Evolutionary conservation across 2,329 filamentous ascomycete species (phyloP).

Genomic region (Monosporascus ibericus): DNA sequence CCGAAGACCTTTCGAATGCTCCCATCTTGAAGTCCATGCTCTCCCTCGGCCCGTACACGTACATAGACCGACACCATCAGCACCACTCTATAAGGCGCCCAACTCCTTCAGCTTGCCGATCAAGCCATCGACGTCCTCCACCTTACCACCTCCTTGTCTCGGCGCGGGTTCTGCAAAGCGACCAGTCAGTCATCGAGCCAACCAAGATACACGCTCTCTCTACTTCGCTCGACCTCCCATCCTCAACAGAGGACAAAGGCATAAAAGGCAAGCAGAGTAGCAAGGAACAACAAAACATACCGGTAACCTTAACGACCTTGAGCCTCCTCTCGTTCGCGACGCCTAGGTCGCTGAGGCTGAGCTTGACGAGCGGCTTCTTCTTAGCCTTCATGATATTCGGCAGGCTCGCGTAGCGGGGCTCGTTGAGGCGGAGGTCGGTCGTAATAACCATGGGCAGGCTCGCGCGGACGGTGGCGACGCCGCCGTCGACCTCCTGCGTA

Average conservation of each 20-base stretch:
- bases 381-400: conserved; percentile 99
- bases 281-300: conserved; percentile 42
- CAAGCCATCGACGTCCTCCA: conserved; percentile 94
- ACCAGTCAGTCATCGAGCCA: conserved; percentile 7
- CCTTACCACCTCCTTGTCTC: conserved; percentile 90
- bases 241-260: neutral
- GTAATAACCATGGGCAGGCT: conserved; percentile 91
- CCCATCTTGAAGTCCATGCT: no score
- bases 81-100: conserved; percentile 63
- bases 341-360: conserved; percentile 75
- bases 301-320: conserved; percentile 84
- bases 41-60: neutral
- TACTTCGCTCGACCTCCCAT: neutral
- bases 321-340: conserved; percentile 68
- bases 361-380: conserved; percentile 98
- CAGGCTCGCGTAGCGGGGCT: conserved; percentile 89
- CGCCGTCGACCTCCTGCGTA: conserved; percentile 89
- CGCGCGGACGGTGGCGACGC: conserved; percentile 80
- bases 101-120: conserved; percentile 92
- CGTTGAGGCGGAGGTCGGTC: conserved; percentile 88
- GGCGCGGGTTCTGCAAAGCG: conserved; percentile 66
- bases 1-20: no score
- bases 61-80: neutral
- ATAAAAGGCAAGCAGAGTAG: neutral
- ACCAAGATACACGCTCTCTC: neutral